Percentiles rank a stretch among this genome's conserved stretches.
Conservation (phyloP, 2,329 filamentous ascomycete genomes). For the Aspergillus tamarii region DNA sequence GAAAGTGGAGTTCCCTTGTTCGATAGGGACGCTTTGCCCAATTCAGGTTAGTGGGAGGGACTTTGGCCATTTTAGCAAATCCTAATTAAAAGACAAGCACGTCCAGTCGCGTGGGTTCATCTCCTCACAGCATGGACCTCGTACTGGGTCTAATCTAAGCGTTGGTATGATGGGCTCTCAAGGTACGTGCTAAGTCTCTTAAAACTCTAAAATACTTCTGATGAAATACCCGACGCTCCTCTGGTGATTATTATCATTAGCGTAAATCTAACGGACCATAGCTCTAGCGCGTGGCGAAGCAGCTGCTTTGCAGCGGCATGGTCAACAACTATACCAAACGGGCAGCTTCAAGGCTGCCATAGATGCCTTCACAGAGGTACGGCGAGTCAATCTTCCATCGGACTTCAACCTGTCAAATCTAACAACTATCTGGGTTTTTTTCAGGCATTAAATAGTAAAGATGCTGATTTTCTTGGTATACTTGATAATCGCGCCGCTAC, state of each 20-base stretch:
- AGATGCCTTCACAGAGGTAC: constrained; percentile 45
- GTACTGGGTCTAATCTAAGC: background rate
- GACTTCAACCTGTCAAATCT: background rate
- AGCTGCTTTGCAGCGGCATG: constrained; percentile 40
- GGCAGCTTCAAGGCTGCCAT: constrained; percentile 50
- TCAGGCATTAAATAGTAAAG: constrained; percentile 42
- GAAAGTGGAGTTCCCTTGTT: background rate
- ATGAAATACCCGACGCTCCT: background rate
- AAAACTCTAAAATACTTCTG: background rate
- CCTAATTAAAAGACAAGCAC: background rate
- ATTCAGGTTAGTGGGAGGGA: background rate
- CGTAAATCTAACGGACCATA: background rate
- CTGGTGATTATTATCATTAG: background rate
- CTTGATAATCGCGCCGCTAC: constrained; percentile 61
- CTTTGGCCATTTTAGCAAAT: background rate
- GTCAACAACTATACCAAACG: constrained; percentile 47
- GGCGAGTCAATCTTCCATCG: constrained; percentile 2
- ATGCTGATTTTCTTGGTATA: constrained; percentile 43
- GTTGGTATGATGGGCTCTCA: constrained; percentile 15
- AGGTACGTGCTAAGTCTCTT: constrained; percentile 12
- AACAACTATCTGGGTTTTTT: background rate
- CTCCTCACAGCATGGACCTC: background rate
- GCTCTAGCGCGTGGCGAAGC: constrained; percentile 21
- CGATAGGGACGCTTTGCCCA: background rate
- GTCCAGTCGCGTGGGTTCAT: background rate